A percentile compares a stretch with the other conserved stretches of the same genome.
phyloP scores from a whole-genome alignment of 2,329 filamentous ascomycete species.

The Fusarium drepaniforme region DNA sequence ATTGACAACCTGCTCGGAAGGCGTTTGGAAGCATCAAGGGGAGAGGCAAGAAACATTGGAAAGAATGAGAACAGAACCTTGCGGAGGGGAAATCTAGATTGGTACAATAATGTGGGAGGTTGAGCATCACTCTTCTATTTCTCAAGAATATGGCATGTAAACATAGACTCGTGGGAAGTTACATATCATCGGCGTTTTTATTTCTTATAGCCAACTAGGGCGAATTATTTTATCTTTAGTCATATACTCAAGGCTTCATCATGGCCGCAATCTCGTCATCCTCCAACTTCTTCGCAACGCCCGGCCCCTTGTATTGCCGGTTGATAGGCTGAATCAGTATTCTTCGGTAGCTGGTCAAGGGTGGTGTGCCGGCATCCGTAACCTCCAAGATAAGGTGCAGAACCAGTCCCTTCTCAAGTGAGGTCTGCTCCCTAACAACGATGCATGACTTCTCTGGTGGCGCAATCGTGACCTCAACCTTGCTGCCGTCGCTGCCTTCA shows the following conservation, averaged over 20 bases:
- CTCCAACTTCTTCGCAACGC: constrained; percentile 1
- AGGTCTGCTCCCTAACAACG: constrained; percentile 15
- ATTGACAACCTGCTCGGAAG: not conserved
- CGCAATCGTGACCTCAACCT: constrained; percentile 8
- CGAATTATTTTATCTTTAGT: not conserved
- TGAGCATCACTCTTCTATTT: not conserved
- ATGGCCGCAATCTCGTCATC: constrained; percentile 1
- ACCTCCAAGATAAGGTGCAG: constrained; percentile 31
- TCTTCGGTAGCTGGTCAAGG: constrained; percentile 25
- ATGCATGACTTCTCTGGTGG: constrained; percentile 20
- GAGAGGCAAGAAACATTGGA: not conserved
- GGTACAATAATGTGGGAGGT: not conserved
- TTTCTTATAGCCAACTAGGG: not conserved
- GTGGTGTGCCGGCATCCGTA: constrained; percentile 18
- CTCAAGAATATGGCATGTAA: not conserved
- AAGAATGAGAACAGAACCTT: not conserved
- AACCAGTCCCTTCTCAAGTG: constrained; percentile 19
- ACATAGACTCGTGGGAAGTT: not conserved
- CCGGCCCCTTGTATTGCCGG: constrained; percentile 4
- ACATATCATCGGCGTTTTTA: not conserved
- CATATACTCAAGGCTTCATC: constrained; percentile 4
- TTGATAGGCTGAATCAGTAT: constrained; percentile 30
- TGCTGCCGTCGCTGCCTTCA: constrained; percentile 5
- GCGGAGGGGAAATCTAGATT: not conserved
- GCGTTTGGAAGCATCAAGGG: no score